Evolutionary conservation across 208 protist genomes (phyloP).

Genomic region (Crithidia thermophila): DNA sequence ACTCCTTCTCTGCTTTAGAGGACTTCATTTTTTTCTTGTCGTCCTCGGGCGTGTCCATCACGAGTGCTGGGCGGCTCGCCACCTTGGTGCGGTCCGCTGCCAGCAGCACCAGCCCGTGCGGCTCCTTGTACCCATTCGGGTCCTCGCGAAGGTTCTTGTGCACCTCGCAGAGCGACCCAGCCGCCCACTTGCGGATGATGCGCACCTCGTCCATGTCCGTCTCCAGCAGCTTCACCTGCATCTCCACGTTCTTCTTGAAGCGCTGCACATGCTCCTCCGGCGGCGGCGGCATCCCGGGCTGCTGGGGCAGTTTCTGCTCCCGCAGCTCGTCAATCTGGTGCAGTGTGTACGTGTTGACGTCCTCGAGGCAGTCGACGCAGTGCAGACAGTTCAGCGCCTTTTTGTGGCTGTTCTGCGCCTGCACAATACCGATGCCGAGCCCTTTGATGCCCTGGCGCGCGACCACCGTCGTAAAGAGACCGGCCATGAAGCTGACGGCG

Average conservation of each 20-base stretch:
- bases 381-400: constrained; percentile 57
- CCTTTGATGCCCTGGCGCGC: constrained; percentile 49
- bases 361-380: constrained; percentile 81
- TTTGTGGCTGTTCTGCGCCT: constrained; percentile 72
- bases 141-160: constrained; percentile 67
- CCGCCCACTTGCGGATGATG: constrained; percentile 41
- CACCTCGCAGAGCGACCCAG: constrained; percentile 50
- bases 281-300: constrained; percentile 75
- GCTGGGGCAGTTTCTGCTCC: constrained; percentile 47
- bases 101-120: constrained; percentile 53
- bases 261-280: constrained; percentile 62
- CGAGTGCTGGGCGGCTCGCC: constrained; percentile 6
- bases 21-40: constrained; percentile 1
- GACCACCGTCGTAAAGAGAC: constrained; percentile 44
- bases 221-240: constrained; percentile 73
- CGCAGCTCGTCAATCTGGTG: constrained; percentile 63
- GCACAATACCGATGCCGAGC: constrained; percentile 68
- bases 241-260: constrained; percentile 54
- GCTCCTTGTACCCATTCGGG: constrained; percentile 38
- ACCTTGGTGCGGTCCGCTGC: constrained; percentile 42
- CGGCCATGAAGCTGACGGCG: constrained; percentile 34
- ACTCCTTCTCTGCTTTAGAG: no score
- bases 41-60: constrained; percentile 2
- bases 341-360: constrained; percentile 68
- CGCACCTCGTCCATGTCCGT: constrained; percentile 74